Evolutionary conservation across 495 filamentous ascomycete species (phyloP), one percentile per base, ranked within the genome.

Genomic region (Podospora pseudopauciseta): DNA sequence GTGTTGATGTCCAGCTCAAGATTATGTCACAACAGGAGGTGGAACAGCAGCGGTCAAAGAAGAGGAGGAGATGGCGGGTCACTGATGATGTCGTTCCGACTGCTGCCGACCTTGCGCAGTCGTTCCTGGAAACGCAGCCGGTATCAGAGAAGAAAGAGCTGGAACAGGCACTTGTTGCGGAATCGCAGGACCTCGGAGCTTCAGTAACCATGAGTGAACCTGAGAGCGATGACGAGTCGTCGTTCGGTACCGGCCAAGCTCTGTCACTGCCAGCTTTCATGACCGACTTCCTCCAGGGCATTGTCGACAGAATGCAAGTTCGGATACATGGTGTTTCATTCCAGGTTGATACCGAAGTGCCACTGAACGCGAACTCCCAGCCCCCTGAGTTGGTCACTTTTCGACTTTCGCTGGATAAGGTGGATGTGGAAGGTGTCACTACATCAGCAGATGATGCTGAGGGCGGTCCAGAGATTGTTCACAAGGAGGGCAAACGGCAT

Each of bases 91-190:
- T 84, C 20, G 78, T 96, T 13, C 92, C 92, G 3, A 92, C 90
- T 18, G 87, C 92, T n/a, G 85, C 89, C 69, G 90, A 94, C 67
- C 84, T 98, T 34, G 94, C 94, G 4, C 85, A 93, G 76, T 96
- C 91, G 0, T 97, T 97, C 78, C 82, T 98, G 16, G 85, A 92
- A 70, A 86, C 92, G 1, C 92, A 97, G 71, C 91, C 93, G 56
- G 74, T 74, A 13, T 86, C 90, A 65, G 91, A 95, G 73, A 90
- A 88, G 71, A 85, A 85, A 44, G 86, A 92, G 76, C 80, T 98
- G 32, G 86, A 95, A 77, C 88, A 91, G 64, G 92, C 90, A 5
- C 81, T 97, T 19, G 82, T 87, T 27, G 84, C 86, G 5, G 84
- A 91, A 67, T 88, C 88, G 5, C 86, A 89, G 61, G 88, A 90